Evolutionary conservation across 1,284 basidiomycete genomes (phyloP).

Genomic region (Malassezia nana): DNA sequence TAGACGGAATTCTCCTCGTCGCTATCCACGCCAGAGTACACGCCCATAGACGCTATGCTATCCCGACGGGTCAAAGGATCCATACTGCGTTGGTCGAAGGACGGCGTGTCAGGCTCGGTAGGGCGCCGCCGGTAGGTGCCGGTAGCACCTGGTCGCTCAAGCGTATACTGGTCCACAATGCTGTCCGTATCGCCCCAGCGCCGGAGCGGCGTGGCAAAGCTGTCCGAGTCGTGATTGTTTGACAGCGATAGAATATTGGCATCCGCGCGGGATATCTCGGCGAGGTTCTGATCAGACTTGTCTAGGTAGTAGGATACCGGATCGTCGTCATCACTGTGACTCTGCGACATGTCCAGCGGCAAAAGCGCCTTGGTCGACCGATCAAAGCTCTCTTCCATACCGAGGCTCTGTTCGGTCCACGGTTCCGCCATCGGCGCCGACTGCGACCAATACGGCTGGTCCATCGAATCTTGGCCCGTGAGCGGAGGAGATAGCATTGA

Average conservation of each 20-base stretch:
- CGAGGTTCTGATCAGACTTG: background rate
- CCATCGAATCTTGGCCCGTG: background rate
- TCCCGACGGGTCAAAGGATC: background rate
- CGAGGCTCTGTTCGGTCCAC: background rate
- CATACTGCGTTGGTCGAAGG: background rate
- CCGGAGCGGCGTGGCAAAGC: background rate
- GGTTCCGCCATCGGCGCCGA: background rate
- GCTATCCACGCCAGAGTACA: background rate
- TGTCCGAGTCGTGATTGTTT: background rate
- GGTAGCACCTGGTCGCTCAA: background rate
- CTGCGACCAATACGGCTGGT: background rate
- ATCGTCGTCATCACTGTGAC: background rate
- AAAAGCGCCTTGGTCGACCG: background rate
- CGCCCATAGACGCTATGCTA: background rate
- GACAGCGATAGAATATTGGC: background rate
- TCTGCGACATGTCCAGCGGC: background rate
- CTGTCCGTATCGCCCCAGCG: background rate
- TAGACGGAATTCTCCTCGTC: background rate
- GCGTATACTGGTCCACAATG: conserved; percentile 4
- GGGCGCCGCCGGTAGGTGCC: background rate
- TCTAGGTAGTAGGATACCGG: background rate
- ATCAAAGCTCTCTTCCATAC: background rate
- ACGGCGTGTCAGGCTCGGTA: conserved; percentile 1
- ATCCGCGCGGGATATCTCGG: background rate
- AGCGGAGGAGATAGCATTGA: background rate